A percentile compares a stretch with the other conserved stretches of the same genome.
phyloP scores from a whole-genome alignment of 2,329 filamentous ascomycete species.

The Talaromyces sp. region DNA sequence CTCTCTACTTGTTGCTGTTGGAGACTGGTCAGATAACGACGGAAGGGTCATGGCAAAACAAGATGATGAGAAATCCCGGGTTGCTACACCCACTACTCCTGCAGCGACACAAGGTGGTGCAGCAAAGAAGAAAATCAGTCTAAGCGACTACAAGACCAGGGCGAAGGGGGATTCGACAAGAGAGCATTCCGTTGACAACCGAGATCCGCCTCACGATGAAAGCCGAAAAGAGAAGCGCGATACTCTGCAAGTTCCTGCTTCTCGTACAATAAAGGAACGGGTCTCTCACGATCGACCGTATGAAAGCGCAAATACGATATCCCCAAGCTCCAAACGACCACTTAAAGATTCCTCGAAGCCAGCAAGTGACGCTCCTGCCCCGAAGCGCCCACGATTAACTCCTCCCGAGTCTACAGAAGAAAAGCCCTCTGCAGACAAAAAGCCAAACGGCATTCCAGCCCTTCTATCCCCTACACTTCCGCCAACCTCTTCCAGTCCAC shows the following conservation, averaged over 20 bases:
- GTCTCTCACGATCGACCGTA: not conserved
- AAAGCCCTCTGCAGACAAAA: constrained; percentile 23
- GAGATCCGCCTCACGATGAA: not conserved
- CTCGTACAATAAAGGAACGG: constrained; percentile 10
- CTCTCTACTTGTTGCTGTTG: constrained; percentile 50
- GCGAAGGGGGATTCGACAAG: constrained; percentile 31
- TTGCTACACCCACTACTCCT: constrained; percentile 11
- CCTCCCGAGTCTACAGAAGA: constrained; percentile 30
- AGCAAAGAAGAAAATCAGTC: constrained; percentile 59
- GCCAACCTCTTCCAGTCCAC: constrained; percentile 38
- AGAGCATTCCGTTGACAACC: constrained; percentile 1
- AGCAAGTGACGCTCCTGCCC: constrained; percentile 24
- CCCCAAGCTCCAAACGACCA: constrained; percentile 17
- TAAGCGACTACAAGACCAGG: constrained; percentile 61
- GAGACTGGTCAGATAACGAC: constrained; percentile 52
- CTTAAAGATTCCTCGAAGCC: constrained; percentile 6
- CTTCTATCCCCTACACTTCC: constrained; percentile 43
- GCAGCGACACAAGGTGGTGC: constrained; percentile 38
- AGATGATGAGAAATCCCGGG: constrained; percentile 34
- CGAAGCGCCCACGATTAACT: constrained; percentile 43
- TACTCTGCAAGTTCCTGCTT: constrained; percentile 20
- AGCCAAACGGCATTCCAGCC: constrained; percentile 30
- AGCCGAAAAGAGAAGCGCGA: constrained; percentile 23
- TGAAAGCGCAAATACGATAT: constrained; percentile 18
- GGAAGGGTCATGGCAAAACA: constrained; percentile 46